These are phyloP conservation scores for Phyllosticta citriasiana DNA, from an alignment of 2,329 filamentous ascomycete genomes.

Conservation along the genomic window DNA sequence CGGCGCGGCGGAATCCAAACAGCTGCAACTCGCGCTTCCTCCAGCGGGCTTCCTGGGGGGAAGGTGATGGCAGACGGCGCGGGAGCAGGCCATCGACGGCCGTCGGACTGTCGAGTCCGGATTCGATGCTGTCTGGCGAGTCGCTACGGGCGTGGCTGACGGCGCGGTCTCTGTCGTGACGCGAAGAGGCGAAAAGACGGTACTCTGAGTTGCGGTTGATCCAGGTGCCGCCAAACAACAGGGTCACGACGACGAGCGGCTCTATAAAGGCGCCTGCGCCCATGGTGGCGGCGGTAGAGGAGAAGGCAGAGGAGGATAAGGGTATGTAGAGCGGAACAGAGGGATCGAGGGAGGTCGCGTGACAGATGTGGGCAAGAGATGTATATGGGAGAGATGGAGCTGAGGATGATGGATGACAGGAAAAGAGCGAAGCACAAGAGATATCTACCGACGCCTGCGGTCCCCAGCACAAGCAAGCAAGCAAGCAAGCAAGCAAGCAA, in stretches of 20 bases:
- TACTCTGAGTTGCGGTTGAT: slow-evolving; percentile 45
- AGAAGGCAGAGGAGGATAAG: not conserved
- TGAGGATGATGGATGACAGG: too few relatives aligned
- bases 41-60: slow-evolving; percentile 40
- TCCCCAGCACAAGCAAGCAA: too few relatives aligned
- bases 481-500: too few relatives aligned
- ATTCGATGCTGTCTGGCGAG: slow-evolving; percentile 32
- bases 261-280: slow-evolving; percentile 50
- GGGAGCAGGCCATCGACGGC: slow-evolving; percentile 24
- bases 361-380: not conserved
- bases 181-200: slow-evolving; percentile 22
- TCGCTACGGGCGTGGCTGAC: slow-evolving; percentile 17
- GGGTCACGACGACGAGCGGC: slow-evolving; percentile 49
- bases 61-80: slow-evolving; percentile 28
- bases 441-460: too few relatives aligned
- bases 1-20: slow-evolving; percentile 35
- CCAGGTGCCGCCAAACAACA: slow-evolving; percentile 53
- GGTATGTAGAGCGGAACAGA: not conserved
- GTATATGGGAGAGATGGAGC: too few relatives aligned
- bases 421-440: not conserved
- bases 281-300: slow-evolving; percentile 27
- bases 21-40: slow-evolving; percentile 39
- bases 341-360: not conserved
- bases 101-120: slow-evolving; percentile 29
- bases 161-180: slow-evolving; percentile 12